Conservation (phyloP, 768 basidiomycete species). For the Kwoniella shandongensis region DNA sequence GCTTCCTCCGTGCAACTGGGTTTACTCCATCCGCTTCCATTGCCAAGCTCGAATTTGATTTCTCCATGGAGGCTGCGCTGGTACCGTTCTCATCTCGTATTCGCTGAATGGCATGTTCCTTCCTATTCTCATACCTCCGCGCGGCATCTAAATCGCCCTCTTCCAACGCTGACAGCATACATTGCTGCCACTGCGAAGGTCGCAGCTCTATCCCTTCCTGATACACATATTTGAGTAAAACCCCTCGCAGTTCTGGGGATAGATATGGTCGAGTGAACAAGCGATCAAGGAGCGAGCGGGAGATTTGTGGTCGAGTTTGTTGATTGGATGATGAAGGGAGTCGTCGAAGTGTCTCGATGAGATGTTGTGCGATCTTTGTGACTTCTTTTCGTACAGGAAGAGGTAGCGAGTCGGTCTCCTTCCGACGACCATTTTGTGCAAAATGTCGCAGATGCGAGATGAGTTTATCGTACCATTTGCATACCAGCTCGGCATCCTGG, state of each 20-base stretch:
- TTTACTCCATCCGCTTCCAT: not conserved
- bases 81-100: no score
- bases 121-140: conserved; percentile 1
- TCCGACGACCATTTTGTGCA: not conserved
- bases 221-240: conserved; percentile 5
- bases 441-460: conserved; percentile 11
- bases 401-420: conserved; percentile 10
- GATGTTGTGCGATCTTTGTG: not conserved
- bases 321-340: conserved; percentile 14
- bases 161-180: conserved; percentile 13
- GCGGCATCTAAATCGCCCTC: conserved; percentile 4
- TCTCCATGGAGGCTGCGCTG: no score
- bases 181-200: conserved; percentile 16
- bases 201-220: conserved; percentile 1
- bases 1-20: not conserved
- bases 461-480: conserved; percentile 5
- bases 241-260: conserved; percentile 9
- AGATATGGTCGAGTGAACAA: conserved; percentile 14
- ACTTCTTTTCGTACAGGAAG: conserved; percentile 7
- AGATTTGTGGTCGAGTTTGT: not conserved
- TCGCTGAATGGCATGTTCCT: not conserved
- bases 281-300: not conserved
- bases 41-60: no score
- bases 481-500: not conserved
- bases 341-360: conserved; percentile 3